Evolutionary conservation across 2,329 filamentous ascomycete species (phyloP).

Genomic region (Sporothrix variecibatus): DNA sequence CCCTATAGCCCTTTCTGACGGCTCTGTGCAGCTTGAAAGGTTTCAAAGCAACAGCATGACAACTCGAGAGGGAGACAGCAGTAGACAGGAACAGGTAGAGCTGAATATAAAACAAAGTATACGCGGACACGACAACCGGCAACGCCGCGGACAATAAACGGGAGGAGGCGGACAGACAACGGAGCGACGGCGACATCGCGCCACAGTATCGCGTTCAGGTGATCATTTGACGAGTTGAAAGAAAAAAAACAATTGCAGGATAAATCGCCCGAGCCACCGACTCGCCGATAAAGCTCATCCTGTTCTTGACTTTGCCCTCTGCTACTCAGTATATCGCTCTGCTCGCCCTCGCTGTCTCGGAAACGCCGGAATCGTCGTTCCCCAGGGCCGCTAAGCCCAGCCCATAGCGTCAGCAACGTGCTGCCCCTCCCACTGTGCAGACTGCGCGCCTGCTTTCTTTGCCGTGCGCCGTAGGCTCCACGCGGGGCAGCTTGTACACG

Average conservation of each 20-base stretch:
- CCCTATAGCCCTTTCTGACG: not conserved
- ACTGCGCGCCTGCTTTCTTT: not conserved
- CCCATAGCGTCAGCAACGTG: constrained; percentile 1
- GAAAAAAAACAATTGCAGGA: not conserved
- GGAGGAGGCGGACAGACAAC: not conserved
- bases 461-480: not conserved
- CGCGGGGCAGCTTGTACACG: not conserved
- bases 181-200: not conserved
- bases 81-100: not conserved
- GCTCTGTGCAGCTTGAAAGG: not conserved
- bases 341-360: constrained; percentile 12
- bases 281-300: not conserved
- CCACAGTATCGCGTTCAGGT: not conserved
- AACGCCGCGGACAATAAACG: not conserved
- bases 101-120: not conserved
- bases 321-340: not conserved
- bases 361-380: constrained; percentile 13
- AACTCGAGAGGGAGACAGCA: not conserved
- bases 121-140: not conserved
- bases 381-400: not conserved
- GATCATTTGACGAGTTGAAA: not conserved
- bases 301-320: not conserved
- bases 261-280: not conserved
- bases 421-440: not conserved
- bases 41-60: not conserved